Evolutionary conservation across 1,139 yeast species (phyloP), one percentile per base, ranked within the genome.

Genomic region (Pichia sp.): DNA sequence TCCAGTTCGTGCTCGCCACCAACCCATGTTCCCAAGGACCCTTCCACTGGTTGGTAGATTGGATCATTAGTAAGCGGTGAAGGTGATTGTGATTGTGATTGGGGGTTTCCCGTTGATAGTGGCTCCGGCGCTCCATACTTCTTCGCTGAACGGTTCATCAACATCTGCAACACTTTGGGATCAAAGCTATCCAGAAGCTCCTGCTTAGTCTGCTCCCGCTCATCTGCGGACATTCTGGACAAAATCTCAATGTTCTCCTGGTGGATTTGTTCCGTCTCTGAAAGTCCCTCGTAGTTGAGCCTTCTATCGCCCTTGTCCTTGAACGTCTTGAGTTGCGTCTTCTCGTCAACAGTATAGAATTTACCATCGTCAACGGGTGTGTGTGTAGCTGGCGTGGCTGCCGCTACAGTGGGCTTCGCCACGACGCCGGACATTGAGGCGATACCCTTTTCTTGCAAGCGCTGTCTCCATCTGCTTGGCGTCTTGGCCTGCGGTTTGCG

Each of bases 251-350:
- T 55, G 56, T 88, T 88, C 51, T 88, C 96, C 39, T 69, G 56
- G 55, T 85, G 91, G 24, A 88, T 84, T 51, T 72, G 70, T 48
- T 80, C 88, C 1, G 79, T 73, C 49, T 85, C 94, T 0, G 73
- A 64, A 10, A 48, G 41, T 3, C 53, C 52, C 6, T 44, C 26
- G 33, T 47, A 41, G 22, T 41, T 41, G 29, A 41, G 34, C 17
- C 41, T 32, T 21, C 41, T 26, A 12, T 45, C 44, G 11, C 30
- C 26, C 16, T 34, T 23, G 27, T 42, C 41, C 15, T 35, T 38
- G 17, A 44, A 39, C 14, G 27, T 39, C 17, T 34, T 46, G 33
- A 49, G 35, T 5, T 55, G 52, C 1, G 52, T 44, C 11, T 33
- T 15, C 11, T 35, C 20, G 33, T 52, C 50, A 4, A 18, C 25